A percentile compares a stretch with the other conserved stretches of the same genome.
These are phyloP conservation scores for Rheum nobile DNA, from an alignment of 148 eudicot species.

Conservation along the genomic window DNA sequence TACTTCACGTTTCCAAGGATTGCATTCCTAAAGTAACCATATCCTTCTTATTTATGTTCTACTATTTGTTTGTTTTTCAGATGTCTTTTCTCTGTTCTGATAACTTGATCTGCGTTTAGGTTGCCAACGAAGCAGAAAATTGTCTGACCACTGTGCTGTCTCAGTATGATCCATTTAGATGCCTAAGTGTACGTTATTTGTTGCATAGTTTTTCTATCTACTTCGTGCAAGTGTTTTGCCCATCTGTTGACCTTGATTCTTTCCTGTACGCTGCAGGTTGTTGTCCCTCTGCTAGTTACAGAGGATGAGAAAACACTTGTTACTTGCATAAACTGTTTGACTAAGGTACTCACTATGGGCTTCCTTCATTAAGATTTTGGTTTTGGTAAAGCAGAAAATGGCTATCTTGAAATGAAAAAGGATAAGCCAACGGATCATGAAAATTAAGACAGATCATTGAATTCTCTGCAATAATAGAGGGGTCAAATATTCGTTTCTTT, in stretches of 20 bases:
- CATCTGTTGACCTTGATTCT: background rate
- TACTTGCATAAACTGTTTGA: conserved; percentile 74
- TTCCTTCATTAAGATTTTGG: background rate
- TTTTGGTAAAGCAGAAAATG: background rate
- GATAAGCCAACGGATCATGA: background rate
- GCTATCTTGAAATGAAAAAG: background rate
- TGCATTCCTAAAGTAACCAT: conserved; percentile 41
- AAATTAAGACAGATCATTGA: background rate
- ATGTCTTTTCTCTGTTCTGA: background rate
- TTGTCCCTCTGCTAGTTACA: conserved; percentile 68
- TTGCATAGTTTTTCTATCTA: background rate
- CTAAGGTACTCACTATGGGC: conserved; percentile 45
- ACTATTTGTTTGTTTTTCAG: background rate
- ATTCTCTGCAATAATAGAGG: background rate
- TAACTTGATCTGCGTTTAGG: conserved; percentile 22
- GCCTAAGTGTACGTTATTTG: conserved; percentile 51
- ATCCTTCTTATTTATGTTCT: background rate
- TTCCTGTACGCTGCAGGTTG: conserved; percentile 46
- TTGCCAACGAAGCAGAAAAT: conserved; percentile 66
- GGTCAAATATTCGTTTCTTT: conserved; percentile 1
- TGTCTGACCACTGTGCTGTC: conserved; percentile 62
- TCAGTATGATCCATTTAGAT: conserved; percentile 71
- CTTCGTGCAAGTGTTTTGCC: background rate
- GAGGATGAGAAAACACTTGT: conserved; percentile 93
- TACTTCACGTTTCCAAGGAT: conserved; percentile 73